Evolutionary conservation across 371 early-diverging fungal species (phyloP).

Genomic region (Dinochytrium kinnereticum): DNA sequence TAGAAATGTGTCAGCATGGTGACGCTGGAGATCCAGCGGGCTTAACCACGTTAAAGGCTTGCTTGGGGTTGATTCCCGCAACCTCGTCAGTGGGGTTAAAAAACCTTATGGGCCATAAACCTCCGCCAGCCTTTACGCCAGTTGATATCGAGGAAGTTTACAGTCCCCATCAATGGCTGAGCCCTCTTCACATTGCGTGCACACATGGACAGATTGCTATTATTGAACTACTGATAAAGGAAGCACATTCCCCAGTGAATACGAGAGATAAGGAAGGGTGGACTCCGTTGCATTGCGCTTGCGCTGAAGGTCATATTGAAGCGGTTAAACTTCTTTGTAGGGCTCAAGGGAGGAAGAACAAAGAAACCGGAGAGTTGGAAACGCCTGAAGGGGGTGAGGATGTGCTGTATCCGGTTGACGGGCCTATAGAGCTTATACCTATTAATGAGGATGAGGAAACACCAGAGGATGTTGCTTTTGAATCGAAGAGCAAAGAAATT

Average conservation of each 20-base stretch:
- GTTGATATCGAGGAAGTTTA: slow-evolving; percentile 38
- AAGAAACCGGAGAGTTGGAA: slow-evolving; percentile 1
- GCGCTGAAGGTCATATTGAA: slow-evolving; percentile 64
- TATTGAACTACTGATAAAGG: slow-evolving; percentile 50
- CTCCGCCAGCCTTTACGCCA: slow-evolving; percentile 3
- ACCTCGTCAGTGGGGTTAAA: background rate
- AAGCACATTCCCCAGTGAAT: slow-evolving; percentile 57
- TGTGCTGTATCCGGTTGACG: slow-evolving; percentile 43
- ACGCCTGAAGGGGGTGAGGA: slow-evolving; percentile 15
- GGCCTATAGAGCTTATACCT: slow-evolving; percentile 47
- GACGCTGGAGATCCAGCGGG: slow-evolving; percentile 13
- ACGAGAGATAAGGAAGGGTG: slow-evolving; percentile 74
- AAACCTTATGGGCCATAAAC: slow-evolving; percentile 11
- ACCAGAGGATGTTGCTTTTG: slow-evolving; percentile 46
- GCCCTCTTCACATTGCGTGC: slow-evolving; percentile 63
- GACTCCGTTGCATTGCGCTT: slow-evolving; percentile 78
- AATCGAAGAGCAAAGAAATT: slow-evolving; percentile 42
- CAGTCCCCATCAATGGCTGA: slow-evolving; percentile 53
- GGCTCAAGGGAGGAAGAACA: slow-evolving; percentile 36
- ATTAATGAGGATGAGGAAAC: slow-evolving; percentile 50
- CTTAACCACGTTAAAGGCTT: slow-evolving; percentile 14
- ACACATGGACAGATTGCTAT: slow-evolving; percentile 60
- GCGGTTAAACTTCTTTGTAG: slow-evolving; percentile 53
- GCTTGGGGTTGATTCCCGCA: background rate
- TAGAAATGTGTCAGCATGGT: slow-evolving; percentile 46